Evolutionary conservation across 495 filamentous ascomycete genomes (phyloP).

Genomic region (Jackrogersella multiformis): DNA sequence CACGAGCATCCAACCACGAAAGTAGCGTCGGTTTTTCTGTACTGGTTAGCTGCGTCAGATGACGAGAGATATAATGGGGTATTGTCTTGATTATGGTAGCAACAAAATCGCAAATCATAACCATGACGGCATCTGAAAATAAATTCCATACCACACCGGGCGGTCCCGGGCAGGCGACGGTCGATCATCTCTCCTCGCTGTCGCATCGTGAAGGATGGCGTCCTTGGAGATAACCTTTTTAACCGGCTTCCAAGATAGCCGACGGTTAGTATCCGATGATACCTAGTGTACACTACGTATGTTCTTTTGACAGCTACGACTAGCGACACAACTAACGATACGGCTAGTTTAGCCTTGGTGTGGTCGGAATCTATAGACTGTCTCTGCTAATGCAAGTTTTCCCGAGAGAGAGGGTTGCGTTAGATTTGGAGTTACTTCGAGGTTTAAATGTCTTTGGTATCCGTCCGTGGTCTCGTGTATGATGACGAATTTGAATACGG

Average conservation of each 20-base stretch:
- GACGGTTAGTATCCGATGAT: conserved; percentile 2
- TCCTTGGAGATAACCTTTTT: neutral
- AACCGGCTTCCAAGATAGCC: conserved; percentile 4
- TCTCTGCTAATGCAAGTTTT: conserved; percentile 10
- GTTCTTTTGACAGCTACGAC: conserved; percentile 23
- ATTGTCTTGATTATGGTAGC: conserved; percentile 32
- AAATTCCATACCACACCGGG: conserved; percentile 21
- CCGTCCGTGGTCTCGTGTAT: conserved; percentile 11
- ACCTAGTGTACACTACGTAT: neutral
- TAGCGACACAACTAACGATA: conserved; percentile 12
- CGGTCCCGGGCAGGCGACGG: conserved; percentile 14
- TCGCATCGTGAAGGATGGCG: neutral
- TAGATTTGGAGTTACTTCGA: conserved; percentile 12
- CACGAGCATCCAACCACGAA: conserved; percentile 32
- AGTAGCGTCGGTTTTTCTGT: conserved; percentile 20
- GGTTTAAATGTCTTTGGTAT: conserved; percentile 9
- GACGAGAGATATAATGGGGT: conserved; percentile 23
- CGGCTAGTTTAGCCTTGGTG: conserved; percentile 24
- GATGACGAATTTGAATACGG: neutral
- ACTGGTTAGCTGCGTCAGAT: conserved; percentile 32
- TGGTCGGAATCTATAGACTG: conserved; percentile 18
- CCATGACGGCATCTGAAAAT: conserved; percentile 18
- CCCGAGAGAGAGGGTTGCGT: neutral
- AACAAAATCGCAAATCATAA: conserved; percentile 25
- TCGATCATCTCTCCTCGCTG: conserved; percentile 29